Conservation (phyloP, 768 basidiomycete genomes). For the Russula sp. region DNA sequence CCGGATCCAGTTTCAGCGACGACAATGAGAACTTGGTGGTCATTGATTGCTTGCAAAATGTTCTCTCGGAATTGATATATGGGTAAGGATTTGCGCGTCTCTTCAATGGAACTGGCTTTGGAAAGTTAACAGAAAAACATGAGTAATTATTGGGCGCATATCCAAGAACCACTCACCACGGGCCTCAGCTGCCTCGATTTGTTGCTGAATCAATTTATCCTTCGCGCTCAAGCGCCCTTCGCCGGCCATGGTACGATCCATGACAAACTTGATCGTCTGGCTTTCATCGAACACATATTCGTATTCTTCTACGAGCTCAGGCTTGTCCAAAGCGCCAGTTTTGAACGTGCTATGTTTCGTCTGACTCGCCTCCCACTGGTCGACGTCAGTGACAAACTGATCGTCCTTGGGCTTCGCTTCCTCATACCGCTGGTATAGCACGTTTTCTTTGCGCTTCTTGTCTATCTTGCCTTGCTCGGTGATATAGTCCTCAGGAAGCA, state of each 20-base stretch:
- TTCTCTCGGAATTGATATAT: constrained; percentile 87
- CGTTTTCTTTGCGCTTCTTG: constrained; percentile 91
- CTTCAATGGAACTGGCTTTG: constrained; percentile 84
- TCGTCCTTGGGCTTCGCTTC: constrained; percentile 89
- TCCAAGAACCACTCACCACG: constrained; percentile 49
- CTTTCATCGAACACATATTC: constrained; percentile 99
- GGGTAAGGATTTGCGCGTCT: constrained; percentile 88
- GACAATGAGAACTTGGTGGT: constrained; percentile 94
- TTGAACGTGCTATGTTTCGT: constrained; percentile 84
- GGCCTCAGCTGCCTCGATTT: constrained; percentile 89
- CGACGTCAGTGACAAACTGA: constrained; percentile 93
- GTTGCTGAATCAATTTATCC: constrained; percentile 76
- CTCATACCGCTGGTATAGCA: constrained; percentile 90
- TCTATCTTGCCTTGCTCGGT: constrained; percentile 99
- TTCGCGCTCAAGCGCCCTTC: constrained; percentile 70
- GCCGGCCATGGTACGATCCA: constrained; percentile 69
- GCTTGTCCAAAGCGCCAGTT: constrained; percentile 89
- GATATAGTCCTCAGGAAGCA: constrained; percentile 95
- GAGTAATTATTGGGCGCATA: constrained; percentile 8
- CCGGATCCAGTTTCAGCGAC: constrained; percentile 99
- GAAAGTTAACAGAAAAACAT: neutral
- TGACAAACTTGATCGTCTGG: constrained; percentile 93
- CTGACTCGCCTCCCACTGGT: constrained; percentile 96
- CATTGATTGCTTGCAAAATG: constrained; percentile 80
- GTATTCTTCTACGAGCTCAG: constrained; percentile 74